Conservation (phyloP, 441 rosid species). For the Erodium trifolium region DNA sequence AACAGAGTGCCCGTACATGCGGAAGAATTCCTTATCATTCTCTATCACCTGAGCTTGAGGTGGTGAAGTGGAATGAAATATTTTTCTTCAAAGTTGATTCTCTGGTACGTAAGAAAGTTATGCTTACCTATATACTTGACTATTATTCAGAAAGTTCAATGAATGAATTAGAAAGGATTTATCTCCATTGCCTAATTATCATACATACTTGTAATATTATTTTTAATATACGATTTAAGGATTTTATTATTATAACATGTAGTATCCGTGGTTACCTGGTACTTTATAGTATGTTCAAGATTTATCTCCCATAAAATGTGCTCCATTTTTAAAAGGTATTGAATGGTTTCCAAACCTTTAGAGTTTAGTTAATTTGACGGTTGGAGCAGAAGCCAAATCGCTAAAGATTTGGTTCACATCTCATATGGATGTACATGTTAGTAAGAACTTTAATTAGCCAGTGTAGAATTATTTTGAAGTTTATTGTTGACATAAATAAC, state of each 20-base stretch:
- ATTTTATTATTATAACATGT: too few relatives aligned
- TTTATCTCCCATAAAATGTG: background rate
- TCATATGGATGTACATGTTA: too few relatives aligned
- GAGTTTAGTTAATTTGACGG: too few relatives aligned
- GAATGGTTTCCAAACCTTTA: too few relatives aligned
- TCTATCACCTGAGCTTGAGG: conserved; percentile 44
- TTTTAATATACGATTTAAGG: too few relatives aligned
- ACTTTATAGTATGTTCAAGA: background rate
- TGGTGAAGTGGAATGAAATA: conserved; percentile 77
- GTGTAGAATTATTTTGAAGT: background rate
- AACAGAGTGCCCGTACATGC: conserved; percentile 87
- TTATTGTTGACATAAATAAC: background rate
- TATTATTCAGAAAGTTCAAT: background rate
- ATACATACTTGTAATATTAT: background rate
- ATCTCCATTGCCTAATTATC: background rate
- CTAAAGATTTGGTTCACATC: too few relatives aligned
- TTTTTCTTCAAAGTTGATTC: conserved; percentile 87
- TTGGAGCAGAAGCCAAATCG: too few relatives aligned
- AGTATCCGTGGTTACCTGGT: background rate
- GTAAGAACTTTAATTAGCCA: too few relatives aligned
- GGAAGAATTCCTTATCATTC: conserved; percentile 48
- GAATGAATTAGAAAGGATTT: background rate
- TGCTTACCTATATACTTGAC: background rate
- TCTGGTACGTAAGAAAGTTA: conserved; percentile 35
- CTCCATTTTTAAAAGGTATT: background rate